phyloP scores from a whole-genome alignment of 441 rosid genomes.

The Syzygium malaccense region DNA sequence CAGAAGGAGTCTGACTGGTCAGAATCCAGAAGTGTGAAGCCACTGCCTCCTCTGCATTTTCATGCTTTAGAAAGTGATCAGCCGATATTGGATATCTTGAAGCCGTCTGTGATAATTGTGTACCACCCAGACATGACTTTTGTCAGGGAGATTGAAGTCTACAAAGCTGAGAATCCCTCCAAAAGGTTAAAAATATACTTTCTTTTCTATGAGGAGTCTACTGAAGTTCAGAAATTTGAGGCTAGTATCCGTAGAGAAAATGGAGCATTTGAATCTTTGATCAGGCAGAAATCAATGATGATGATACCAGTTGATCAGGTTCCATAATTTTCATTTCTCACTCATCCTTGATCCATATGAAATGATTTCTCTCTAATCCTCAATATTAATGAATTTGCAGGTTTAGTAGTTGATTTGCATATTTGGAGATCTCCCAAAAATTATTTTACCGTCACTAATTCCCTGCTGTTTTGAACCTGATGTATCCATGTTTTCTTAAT shows the following conservation, averaged over 20 bases:
- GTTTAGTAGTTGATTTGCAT: not conserved
- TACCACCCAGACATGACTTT: conserved; percentile 85
- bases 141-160: conserved; percentile 91
- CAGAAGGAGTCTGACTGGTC: conserved; percentile 18
- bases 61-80: conserved; percentile 76
- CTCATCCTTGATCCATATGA: not conserved
- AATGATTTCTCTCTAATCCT: not conserved
- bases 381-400: not conserved
- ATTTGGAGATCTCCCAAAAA: not conserved
- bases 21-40: conserved; percentile 18
- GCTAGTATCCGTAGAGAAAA: conserved; percentile 91
- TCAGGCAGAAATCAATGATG: conserved; percentile 93
- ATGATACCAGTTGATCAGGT: conserved; percentile 97
- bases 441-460: not conserved
- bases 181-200: conserved; percentile 74
- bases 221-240: conserved; percentile 92
- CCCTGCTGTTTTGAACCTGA: not conserved
- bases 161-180: conserved; percentile 84
- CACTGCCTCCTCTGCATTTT: conserved; percentile 65
- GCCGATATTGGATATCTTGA: conserved; percentile 71
- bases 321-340: conserved; percentile 1
- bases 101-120: conserved; percentile 73
- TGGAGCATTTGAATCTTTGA: conserved; percentile 91
- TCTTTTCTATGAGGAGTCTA: conserved; percentile 85
- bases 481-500: conserved; percentile 5